Conservation (phyloP, 139 green algal species). For the Coelastrella sp. region DNA sequence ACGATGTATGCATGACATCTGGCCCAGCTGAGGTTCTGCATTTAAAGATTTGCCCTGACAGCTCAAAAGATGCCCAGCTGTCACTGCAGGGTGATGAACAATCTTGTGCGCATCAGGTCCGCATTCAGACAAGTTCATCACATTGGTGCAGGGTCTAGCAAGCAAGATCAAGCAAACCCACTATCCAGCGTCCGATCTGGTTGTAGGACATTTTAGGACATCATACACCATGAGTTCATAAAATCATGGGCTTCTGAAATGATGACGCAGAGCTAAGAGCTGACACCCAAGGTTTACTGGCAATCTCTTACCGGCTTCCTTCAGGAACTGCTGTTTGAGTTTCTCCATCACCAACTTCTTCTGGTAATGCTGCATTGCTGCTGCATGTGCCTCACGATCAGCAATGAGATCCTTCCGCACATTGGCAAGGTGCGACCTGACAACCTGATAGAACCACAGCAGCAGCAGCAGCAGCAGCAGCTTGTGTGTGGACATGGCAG, state of each 20-base stretch:
- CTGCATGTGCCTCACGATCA: slow-evolving; percentile 9
- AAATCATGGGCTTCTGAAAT: too few relatives aligned
- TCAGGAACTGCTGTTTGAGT: neutral
- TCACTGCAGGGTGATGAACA: neutral
- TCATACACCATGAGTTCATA: neutral
- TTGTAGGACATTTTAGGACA: too few relatives aligned
- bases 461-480: neutral
- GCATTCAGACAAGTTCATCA: too few relatives aligned
- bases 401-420: neutral
- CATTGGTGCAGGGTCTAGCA: too few relatives aligned
- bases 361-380: neutral
- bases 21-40: too few relatives aligned
- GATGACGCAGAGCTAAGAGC: neutral
- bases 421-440: neutral
- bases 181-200: too few relatives aligned
- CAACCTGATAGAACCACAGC: slow-evolving; percentile 4
- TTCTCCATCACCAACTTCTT: neutral
- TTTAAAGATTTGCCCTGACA: too few relatives aligned
- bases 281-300: neutral
- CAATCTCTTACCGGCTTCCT: slow-evolving; percentile 15
- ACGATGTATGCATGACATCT: too few relatives aligned
- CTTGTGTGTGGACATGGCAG: too few relatives aligned
- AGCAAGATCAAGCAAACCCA: too few relatives aligned
- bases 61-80: too few relatives aligned
- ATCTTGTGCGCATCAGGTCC: too few relatives aligned